Base-by-base conservation (phyloP, 2,329 filamentous ascomycete species). In the Orbilia blumenaviensis region DNA sequence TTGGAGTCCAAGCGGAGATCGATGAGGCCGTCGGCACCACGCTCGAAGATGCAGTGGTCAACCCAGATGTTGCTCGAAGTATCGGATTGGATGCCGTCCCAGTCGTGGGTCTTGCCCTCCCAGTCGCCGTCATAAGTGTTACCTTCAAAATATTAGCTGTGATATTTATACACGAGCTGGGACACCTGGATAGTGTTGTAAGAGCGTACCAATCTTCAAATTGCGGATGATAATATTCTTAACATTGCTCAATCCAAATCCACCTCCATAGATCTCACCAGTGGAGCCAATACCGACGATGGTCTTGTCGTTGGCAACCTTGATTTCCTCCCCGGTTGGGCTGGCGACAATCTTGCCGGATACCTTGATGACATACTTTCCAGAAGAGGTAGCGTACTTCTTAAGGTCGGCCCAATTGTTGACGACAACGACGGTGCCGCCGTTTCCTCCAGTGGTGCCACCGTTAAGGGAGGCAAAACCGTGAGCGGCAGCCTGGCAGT, bases 31-130 rank as follows among this genome's bases (percentile, higher is more conserved):
- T 80, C 79, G 18, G 77, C 78, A 18, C 75, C 78, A 46, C 77
- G 71, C 14, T 77, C 76, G 41, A 79, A 73, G 46, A 79, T 74
- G 58, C 69, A 77, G 34, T 79, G 79, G 60, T 80, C 79, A 41
- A 80, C 77, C 79, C 79, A 80, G 32, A 80, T 79, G 23, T 80
- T 79, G 21, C 54, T 63, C 6, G 72, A 77, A 14, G 78, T 78
- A 64, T 80, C 79, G 41, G 78, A 78, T 14, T 80, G 79, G n/a
- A 80, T 80, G 21, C 78, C 78, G 61, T 80, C 79, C 72, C 73
- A 79, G 38, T 80, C 79, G 25, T 73, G 50, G 16, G 68, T 73
- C 25, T 73, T 73, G 6, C 68, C 68, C 1, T 66, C 61, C 68
- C 68, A 73, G 14, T 73, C 68, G 38, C 78, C 75, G 18, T 77